phyloP scores from a whole-genome alignment of 345 rosid genomes.

The Populus simonii region DNA sequence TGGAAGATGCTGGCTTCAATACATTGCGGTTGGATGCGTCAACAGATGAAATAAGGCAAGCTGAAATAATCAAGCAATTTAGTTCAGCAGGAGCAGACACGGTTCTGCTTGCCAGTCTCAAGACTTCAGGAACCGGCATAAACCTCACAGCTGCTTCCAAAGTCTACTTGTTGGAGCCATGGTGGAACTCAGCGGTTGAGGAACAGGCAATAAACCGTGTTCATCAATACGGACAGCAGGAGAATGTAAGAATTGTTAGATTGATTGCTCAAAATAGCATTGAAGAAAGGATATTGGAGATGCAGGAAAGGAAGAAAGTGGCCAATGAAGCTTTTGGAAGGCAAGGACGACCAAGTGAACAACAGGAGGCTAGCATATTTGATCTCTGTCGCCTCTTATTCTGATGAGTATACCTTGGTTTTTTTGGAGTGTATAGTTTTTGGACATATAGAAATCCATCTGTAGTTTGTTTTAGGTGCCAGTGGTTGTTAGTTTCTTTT shows the following conservation, averaged over 20 bases:
- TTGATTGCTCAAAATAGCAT: slow-evolving; percentile 74
- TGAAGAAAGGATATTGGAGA: slow-evolving; percentile 66
- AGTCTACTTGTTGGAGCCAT: slow-evolving; percentile 76
- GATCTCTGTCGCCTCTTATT: slow-evolving; percentile 65
- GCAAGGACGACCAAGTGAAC: slow-evolving; percentile 39
- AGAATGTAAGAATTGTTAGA: slow-evolving; percentile 64
- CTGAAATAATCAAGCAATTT: slow-evolving; percentile 62
- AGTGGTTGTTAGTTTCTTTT: no score
- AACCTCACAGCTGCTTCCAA: slow-evolving; percentile 78
- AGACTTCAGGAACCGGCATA: slow-evolving; percentile 70
- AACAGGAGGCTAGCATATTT: slow-evolving; percentile 43
- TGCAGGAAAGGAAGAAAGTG: slow-evolving; percentile 72
- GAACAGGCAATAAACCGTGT: slow-evolving; percentile 92
- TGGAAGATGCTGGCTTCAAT: slow-evolving; percentile 72
- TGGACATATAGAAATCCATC: no score
- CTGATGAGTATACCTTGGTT: slow-evolving; percentile 23
- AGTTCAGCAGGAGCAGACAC: slow-evolving; percentile 32
- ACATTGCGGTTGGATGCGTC: slow-evolving; percentile 69
- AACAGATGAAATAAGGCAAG: slow-evolving; percentile 62
- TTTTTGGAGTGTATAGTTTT: no score
- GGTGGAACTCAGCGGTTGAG: slow-evolving; percentile 94
- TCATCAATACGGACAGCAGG: slow-evolving; percentile 73
- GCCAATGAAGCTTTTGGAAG: slow-evolving; percentile 63
- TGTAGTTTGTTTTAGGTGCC: no score
- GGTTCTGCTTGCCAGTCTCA: slow-evolving; percentile 79